Evolutionary conservation across 306 rosid genomes (phyloP), one percentile per base, ranked within the genome.

Genomic region (Luffa acutangula): DNA sequence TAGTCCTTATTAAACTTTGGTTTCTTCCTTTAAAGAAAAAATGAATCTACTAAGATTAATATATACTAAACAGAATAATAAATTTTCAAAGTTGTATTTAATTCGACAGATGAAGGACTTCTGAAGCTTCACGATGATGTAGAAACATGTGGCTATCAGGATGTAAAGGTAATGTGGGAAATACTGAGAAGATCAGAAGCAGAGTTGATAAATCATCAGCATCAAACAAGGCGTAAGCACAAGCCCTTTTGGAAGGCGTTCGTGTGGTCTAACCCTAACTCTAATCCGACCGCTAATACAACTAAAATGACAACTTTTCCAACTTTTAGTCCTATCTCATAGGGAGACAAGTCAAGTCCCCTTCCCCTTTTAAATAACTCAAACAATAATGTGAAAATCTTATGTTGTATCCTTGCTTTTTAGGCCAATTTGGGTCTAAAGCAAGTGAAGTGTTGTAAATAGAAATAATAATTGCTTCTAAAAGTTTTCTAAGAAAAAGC

Each of bases 91-190:
- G 17, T 59, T 11, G 39, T 39, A 14, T 53, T 57, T 18, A 14
- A 3, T 41, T 14, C 0, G 0, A 73, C 83, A 94, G 96, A 93
- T 78, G 88, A 71, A 41, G 98, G 97, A 36, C 64, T 92, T 20
- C 45, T 94, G 82, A 90, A 88, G 83, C 97, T 94, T 51, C 86
- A 87, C 15, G 86, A 89, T 77, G 97, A 94, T 77, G 90, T 94
- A 36, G 88, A 94, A 43, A 92, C 91, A 3, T 94, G 98, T 80
- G 96, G 88, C 25, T 94, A 94, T 79, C 80, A 92, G 57, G 98
- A 92, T 49, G 92, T 94, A 34, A 95, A 92, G 39, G 96, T 94
- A 79, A 92, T 94, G 98, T 94, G 98, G 97, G 94, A 94, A 67
- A 92, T 94, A 83, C 83, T 88, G 57, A 85, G 82, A 45, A 78